phyloP scores from a whole-genome alignment of 2,329 filamentous ascomycete genomes.

The Penicillium verrucosum region DNA sequence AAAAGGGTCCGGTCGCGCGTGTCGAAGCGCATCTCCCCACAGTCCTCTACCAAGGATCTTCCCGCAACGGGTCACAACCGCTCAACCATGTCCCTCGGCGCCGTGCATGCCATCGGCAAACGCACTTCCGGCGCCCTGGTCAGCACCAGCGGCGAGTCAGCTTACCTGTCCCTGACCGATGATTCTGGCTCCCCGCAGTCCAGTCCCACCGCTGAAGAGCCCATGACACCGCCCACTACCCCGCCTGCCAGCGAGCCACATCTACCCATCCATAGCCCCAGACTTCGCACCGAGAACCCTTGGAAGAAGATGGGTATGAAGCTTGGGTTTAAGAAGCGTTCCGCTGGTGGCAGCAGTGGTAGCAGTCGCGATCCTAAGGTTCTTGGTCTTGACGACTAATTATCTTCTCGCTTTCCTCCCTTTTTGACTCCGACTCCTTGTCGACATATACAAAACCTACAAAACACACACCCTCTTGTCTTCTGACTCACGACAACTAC shows the following conservation, averaged over 20 bases:
- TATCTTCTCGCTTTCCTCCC: not conserved
- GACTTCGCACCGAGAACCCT: slow-evolving; percentile 45
- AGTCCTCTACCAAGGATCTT: slow-evolving; percentile 32
- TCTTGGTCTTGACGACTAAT: slow-evolving; percentile 22
- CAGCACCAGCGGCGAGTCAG: slow-evolving; percentile 38
- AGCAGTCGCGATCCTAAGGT: slow-evolving; percentile 22
- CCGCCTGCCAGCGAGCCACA: slow-evolving; percentile 47
- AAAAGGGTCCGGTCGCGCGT: slow-evolving; percentile 28
- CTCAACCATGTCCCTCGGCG: slow-evolving; percentile 32
- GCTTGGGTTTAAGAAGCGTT: slow-evolving; percentile 44
- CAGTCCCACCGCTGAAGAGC: slow-evolving; percentile 41
- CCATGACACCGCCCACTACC: slow-evolving; percentile 52
- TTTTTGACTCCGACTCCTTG: not conserved
- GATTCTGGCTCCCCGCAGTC: slow-evolving; percentile 46
- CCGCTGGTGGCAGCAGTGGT: slow-evolving; percentile 20
- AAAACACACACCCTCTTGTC: not conserved
- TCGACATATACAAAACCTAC: not conserved
- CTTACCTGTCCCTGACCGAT: slow-evolving; percentile 42
- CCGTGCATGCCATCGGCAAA: slow-evolving; percentile 34
- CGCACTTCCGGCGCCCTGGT: slow-evolving; percentile 38
- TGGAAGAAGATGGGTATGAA: slow-evolving; percentile 55
- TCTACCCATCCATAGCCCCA: slow-evolving; percentile 37
- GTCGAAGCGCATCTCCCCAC: slow-evolving; percentile 30
- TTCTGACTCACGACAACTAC: slow-evolving; percentile 1
- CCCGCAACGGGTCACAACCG: slow-evolving; percentile 27